These are phyloP conservation scores for Pichia sp. DNA, from an alignment of 1,139 yeast species.

Conservation along the genomic window DNA sequence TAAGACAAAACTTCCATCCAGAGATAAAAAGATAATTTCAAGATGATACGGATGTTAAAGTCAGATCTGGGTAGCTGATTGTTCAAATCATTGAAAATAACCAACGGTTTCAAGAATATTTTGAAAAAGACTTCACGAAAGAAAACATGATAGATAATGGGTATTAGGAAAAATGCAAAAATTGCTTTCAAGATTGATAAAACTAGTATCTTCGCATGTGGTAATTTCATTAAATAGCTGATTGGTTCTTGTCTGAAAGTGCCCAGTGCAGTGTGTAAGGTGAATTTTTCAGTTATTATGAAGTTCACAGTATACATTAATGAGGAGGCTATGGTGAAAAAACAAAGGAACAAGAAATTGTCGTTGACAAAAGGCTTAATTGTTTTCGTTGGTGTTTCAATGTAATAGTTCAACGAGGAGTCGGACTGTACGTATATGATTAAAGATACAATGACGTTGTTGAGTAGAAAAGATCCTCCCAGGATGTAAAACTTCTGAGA, in stretches of 20 bases:
- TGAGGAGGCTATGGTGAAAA: constrained; percentile 36
- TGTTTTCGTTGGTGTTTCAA: constrained; percentile 40
- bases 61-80: constrained; percentile 37
- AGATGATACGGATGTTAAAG: constrained; percentile 38
- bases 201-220: constrained; percentile 15
- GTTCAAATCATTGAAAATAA: constrained; percentile 30
- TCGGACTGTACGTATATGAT: constrained; percentile 34
- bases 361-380: constrained; percentile 60
- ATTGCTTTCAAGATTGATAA: constrained; percentile 27
- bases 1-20: constrained; percentile 40
- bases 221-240: constrained; percentile 21
- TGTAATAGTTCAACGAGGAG: constrained; percentile 27
- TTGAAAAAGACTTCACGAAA: constrained; percentile 30
- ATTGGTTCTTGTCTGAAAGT: constrained; percentile 42
- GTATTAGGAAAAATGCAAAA: constrained; percentile 38
- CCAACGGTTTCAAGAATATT: constrained; percentile 18
- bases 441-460: constrained; percentile 38
- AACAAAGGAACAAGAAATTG: constrained; percentile 52
- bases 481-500: constrained; percentile 40
- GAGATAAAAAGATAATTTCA: constrained; percentile 39
- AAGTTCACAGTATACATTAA: constrained; percentile 52
- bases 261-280: constrained; percentile 49
- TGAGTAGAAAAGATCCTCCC: constrained; percentile 37
- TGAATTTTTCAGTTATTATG: constrained; percentile 55
- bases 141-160: constrained; percentile 49